phyloP scores from a whole-genome alignment of 2,329 filamentous ascomycete genomes.

The Westerdykella aurantiaca region DNA sequence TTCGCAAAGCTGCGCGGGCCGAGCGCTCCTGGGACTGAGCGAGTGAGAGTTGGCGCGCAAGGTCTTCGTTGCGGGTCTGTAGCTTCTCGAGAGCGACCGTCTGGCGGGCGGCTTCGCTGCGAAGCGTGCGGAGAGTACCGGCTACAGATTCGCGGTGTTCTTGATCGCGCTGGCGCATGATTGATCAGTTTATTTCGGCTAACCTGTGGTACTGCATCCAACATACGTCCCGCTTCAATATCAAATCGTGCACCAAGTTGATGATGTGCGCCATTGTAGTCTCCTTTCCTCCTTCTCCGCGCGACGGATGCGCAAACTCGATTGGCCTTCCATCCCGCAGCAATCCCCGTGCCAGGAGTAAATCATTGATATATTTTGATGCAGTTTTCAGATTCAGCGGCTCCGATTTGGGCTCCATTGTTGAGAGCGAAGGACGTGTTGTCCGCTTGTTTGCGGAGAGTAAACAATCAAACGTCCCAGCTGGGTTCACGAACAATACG shows the following conservation, averaged over 20 bases:
- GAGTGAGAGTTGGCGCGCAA: constrained; percentile 52
- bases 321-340: constrained; percentile 63
- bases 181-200: background rate
- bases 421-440: background rate
- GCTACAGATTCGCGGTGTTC: constrained; percentile 81
- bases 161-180: constrained; percentile 67
- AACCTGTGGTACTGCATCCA: background rate
- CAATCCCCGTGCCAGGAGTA: constrained; percentile 58
- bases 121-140: constrained; percentile 67
- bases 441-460: too few relatives aligned
- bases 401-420: constrained; percentile 29
- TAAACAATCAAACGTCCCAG: too few relatives aligned
- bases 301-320: constrained; percentile 71
- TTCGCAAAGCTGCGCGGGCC: constrained; percentile 62
- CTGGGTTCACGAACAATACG: too few relatives aligned
- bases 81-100: constrained; percentile 60
- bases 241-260: constrained; percentile 87
- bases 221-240: constrained; percentile 79
- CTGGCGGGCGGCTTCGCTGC: constrained; percentile 68
- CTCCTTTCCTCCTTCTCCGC: constrained; percentile 56
- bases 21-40: constrained; percentile 66
- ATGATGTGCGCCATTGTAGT: constrained; percentile 81
- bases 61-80: constrained; percentile 51
- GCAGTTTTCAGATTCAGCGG: constrained; percentile 54
- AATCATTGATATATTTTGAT: constrained; percentile 60